phyloP scores from a whole-genome alignment of 805 yeast genomes.

The Nakazawaea wyomingensis region DNA sequence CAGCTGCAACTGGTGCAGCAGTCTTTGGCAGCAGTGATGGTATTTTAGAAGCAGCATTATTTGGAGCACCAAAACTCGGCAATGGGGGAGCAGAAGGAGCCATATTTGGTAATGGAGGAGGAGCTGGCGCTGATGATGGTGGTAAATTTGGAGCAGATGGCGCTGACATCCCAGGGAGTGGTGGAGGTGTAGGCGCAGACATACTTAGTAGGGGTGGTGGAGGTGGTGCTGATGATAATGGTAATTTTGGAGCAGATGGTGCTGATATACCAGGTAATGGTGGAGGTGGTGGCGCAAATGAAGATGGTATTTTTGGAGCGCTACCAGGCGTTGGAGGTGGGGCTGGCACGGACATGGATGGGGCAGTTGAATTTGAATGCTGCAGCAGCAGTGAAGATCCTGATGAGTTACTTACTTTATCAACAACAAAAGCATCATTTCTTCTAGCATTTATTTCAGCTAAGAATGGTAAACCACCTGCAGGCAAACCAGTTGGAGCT shows the following conservation, averaged over 20 bases:
- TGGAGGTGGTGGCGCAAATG: slow-evolving; percentile 19
- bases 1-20: slow-evolving; percentile 24
- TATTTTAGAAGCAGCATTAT: slow-evolving; percentile 13
- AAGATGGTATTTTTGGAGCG: slow-evolving; percentile 14
- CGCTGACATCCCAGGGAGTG: slow-evolving; percentile 9
- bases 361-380: no score
- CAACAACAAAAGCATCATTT: slow-evolving; percentile 45
- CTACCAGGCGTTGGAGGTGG: slow-evolving; percentile 16
- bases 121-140: slow-evolving; percentile 20
- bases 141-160: slow-evolving; percentile 20
- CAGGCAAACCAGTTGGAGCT: slow-evolving; percentile 20
- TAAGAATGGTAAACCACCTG: slow-evolving; percentile 50
- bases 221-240: slow-evolving; percentile 13
- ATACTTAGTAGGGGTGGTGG: slow-evolving; percentile 15
- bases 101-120: slow-evolving; percentile 13
- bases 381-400: background rate
- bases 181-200: slow-evolving; percentile 20
- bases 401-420: slow-evolving; percentile 15
- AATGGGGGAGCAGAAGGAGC: slow-evolving; percentile 25
- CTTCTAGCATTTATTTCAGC: slow-evolving; percentile 54
- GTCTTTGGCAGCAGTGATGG: slow-evolving; percentile 14
- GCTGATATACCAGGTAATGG: slow-evolving; percentile 13
- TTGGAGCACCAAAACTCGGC: slow-evolving; percentile 6
- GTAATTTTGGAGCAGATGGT: slow-evolving; percentile 18
- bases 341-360: slow-evolving; percentile 15